Evolutionary conservation across 495 filamentous ascomycete species (phyloP).

Genomic region (Podospora anserina): DNA sequence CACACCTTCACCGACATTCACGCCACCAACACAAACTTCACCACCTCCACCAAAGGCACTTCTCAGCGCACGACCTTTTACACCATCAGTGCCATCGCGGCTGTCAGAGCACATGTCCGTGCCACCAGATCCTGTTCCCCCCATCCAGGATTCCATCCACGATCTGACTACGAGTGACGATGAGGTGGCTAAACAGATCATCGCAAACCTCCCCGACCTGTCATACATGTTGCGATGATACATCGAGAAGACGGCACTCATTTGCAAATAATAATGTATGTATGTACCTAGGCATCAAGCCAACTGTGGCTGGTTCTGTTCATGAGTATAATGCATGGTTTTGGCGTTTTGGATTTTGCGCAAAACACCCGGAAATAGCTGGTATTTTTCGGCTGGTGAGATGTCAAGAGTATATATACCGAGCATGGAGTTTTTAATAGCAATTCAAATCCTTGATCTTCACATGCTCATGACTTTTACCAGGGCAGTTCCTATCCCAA

Average conservation of each 20-base stretch:
- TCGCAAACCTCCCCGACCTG: constrained; percentile 48
- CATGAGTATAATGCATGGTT: constrained; percentile 11
- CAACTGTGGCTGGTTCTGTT: background rate
- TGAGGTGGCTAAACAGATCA: constrained; percentile 24
- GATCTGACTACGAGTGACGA: background rate
- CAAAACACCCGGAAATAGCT: background rate
- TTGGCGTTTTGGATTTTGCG: constrained; percentile 8
- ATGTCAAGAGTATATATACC: background rate
- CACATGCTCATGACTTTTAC: background rate
- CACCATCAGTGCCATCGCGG: background rate
- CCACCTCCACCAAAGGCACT: background rate
- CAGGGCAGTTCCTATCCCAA: background rate
- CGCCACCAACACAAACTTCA: background rate
- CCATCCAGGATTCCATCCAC: background rate
- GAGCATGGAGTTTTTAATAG: background rate
- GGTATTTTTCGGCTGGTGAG: background rate
- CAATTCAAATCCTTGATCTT: background rate
- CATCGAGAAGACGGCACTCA: constrained; percentile 36
- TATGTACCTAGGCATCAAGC: background rate
- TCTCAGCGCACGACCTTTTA: background rate
- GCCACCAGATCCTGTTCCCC: background rate
- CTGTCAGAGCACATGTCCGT: background rate
- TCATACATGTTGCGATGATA: constrained; percentile 51
- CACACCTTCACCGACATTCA: background rate
- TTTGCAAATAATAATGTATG: background rate